Evolutionary conservation across 768 basidiomycete species (phyloP), one percentile per base, ranked within the genome.

Genomic region (Pisolithus orientalis): DNA sequence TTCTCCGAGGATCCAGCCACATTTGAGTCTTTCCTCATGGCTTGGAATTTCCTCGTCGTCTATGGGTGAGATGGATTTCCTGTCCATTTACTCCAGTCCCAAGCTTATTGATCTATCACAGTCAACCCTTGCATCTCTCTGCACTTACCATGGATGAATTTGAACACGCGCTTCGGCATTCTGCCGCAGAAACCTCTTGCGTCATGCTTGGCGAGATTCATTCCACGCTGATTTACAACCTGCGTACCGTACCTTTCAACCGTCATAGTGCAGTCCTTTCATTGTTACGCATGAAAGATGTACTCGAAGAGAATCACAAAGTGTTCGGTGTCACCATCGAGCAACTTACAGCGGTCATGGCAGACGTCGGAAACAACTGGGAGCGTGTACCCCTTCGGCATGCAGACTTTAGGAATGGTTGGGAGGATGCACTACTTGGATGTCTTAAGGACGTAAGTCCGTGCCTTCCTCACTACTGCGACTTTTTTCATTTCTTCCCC

Each of bases 41-140:
- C 83, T 8, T 99, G 94, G 94, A 94, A 91, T 69, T 95, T 95
- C 68, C 69, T 98, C 51, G 86, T 90, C 49, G 86, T 93, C 49
- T 94, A 94, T 68, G 92, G 94, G 96, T 96, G 65, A 60, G 83
- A 70, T 28, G 13, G 56, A 39, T 37, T 25, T 52, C 17, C 70
- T 29, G 16, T 56, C 40, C 17, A 24, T 53, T n/a, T 31, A 5
- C 24, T 9, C 34, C 44, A 25, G 24, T 1, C 9, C 11, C 2
- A 40, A 38, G 21, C n/a, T 42, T 21, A 44, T 29, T 54, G 49
- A 53, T 49, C 38, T 53, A 50, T 47, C 31, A 39, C 55, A 96
- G 95, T 5, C 85, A 87, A 77, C 87, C 94, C 1, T 75, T 98
- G 14, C 85, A 88, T 55, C 70, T 99, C 16, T 94, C 94, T 11